phyloP scores from a whole-genome alignment of 176 grass and related monocot genomes.

The Lolium perenne region DNA sequence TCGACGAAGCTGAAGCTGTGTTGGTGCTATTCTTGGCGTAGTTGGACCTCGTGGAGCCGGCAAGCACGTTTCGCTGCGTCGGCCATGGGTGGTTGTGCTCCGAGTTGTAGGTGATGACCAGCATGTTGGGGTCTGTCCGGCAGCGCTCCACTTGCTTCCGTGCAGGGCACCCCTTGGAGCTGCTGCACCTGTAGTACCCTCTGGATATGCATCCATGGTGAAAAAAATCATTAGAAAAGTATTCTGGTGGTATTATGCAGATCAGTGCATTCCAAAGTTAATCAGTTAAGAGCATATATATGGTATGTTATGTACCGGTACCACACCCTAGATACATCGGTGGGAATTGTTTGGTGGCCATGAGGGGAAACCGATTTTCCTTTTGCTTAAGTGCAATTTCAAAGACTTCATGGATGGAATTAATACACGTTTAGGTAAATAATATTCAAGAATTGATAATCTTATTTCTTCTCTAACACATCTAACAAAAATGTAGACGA shows the following conservation, averaged over 20 bases:
- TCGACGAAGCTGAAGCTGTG: conserved; percentile 47
- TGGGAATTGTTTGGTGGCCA: neutral
- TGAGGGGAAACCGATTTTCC: too few relatives aligned
- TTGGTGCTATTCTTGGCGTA: conserved; percentile 57
- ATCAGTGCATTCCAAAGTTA: neutral
- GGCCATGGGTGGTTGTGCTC: conserved; percentile 99
- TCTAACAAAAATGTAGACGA: too few relatives aligned
- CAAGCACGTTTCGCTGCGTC: conserved; percentile 92
- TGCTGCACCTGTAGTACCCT: conserved; percentile 98
- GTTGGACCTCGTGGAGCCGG: conserved; percentile 79
- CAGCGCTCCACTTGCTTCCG: conserved; percentile 98
- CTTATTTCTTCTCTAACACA: too few relatives aligned
- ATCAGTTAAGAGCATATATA: neutral
- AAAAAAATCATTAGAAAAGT: neutral
- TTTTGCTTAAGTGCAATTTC: too few relatives aligned
- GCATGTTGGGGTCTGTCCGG: conserved; percentile 90
- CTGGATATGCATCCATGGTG: conserved; percentile 43
- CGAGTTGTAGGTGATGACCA: conserved; percentile 97
- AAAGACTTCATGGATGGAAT: too few relatives aligned
- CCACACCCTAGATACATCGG: neutral
- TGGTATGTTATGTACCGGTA: neutral
- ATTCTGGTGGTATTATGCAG: neutral
- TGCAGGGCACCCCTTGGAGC: conserved; percentile 95
- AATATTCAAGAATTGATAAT: too few relatives aligned
- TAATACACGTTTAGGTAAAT: too few relatives aligned